A percentile compares a stretch with the other conserved stretches of the same genome.
Conservation (phyloP, 1,284 basidiomycete genomes). For the Trametes sp. region DNA sequence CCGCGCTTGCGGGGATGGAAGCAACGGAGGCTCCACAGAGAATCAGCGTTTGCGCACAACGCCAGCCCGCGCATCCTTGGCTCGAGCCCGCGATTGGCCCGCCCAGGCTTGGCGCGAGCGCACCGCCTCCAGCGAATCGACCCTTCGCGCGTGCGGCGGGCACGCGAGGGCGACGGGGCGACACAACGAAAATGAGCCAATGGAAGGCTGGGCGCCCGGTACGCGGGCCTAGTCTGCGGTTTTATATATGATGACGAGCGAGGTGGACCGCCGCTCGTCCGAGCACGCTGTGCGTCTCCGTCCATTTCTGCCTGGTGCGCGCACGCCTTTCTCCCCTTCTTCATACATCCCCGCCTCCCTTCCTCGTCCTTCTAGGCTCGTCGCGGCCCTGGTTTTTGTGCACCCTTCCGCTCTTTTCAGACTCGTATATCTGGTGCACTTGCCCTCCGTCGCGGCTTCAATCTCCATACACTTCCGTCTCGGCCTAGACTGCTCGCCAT, state of each 20-base stretch:
- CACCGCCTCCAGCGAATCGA: constrained; percentile 8
- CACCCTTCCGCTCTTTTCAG: constrained; percentile 11
- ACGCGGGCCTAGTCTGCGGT: constrained; percentile 13
- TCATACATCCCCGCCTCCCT: no score
- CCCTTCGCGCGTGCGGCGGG: background rate
- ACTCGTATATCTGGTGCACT: constrained; percentile 15
- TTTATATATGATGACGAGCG: constrained; percentile 16
- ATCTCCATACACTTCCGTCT: background rate
- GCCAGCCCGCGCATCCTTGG: constrained; percentile 10
- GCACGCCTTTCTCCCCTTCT: background rate
- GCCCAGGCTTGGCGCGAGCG: constrained; percentile 17
- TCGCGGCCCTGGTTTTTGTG: constrained; percentile 21
- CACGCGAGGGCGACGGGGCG: background rate
- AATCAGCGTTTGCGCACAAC: constrained; percentile 5
- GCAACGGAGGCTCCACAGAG: constrained; percentile 17
- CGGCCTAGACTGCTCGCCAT: constrained; percentile 9
- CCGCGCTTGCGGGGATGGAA: constrained; percentile 15
- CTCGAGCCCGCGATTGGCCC: constrained; percentile 18
- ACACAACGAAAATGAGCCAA: constrained; percentile 7
- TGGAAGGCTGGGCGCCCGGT: constrained; percentile 14
- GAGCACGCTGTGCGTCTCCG: constrained; percentile 31
- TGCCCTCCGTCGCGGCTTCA: background rate
- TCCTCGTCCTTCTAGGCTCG: constrained; percentile 18
- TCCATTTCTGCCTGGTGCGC: constrained; percentile 25
- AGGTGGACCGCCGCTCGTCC: constrained; percentile 13